phyloP scores from a whole-genome alignment of 139 green algal species.

The Chlamydomonas incerta region DNA sequence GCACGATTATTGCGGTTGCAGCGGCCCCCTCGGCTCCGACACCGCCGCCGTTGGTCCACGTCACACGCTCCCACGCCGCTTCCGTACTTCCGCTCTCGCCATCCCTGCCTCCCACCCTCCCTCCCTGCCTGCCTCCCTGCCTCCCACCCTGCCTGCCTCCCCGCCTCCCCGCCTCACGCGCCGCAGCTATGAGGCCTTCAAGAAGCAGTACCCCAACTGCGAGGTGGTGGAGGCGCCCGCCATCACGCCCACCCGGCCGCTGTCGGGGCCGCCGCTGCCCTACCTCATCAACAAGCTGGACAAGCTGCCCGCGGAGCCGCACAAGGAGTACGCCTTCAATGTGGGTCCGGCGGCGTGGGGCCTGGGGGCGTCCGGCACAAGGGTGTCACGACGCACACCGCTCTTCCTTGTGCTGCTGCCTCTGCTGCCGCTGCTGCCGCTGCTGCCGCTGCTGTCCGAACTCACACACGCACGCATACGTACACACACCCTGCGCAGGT shows the following conservation, averaged over 20 bases:
- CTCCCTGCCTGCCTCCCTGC: not conserved
- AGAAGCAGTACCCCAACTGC: constrained; percentile 42
- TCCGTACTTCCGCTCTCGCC: too few relatives aligned
- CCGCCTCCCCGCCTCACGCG: not conserved
- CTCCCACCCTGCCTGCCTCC: not conserved
- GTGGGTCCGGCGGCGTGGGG: constrained; percentile 13
- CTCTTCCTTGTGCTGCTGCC: too few relatives aligned
- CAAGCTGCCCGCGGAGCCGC: constrained; percentile 26
- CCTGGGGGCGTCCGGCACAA: too few relatives aligned
- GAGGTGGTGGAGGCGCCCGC: constrained; percentile 11
- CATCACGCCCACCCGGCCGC: not conserved
- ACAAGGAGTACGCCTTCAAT: constrained; percentile 51
- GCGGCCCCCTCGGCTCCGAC: too few relatives aligned
- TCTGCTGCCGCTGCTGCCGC: too few relatives aligned
- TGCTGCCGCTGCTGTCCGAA: too few relatives aligned
- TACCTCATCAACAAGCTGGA: constrained; percentile 56
- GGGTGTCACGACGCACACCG: too few relatives aligned
- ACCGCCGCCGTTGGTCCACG: too few relatives aligned
- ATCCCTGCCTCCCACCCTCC: too few relatives aligned
- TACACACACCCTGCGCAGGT: not conserved
- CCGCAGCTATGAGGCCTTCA: constrained; percentile 47
- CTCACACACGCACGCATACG: too few relatives aligned
- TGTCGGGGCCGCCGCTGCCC: constrained; percentile 44
- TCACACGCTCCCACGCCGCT: too few relatives aligned
- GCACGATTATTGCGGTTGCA: too few relatives aligned